Base-by-base conservation (phyloP, 2,329 filamentous ascomycete genomes). In the Ophiostoma pallidulum region DNA sequence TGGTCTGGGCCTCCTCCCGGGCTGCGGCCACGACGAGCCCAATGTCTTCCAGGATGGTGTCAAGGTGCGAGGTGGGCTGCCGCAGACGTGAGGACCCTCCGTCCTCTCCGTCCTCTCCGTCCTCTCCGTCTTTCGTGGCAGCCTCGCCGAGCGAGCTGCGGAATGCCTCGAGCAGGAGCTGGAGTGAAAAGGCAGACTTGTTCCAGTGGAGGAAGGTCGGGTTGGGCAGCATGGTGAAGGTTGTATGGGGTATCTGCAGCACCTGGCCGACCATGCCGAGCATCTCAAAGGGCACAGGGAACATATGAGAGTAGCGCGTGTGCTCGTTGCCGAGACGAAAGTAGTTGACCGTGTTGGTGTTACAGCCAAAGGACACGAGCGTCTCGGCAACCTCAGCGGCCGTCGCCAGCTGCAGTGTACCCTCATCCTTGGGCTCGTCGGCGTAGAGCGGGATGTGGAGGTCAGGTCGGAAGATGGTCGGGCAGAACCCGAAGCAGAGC, bases 241-340 rank as follows among this genome's bases (percentile, higher is more conserved):
- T 66, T 38, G 65, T 75, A 39, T 71, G 60, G 5, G 64, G 61
- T 20, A 77, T 71, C 43, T 77, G 72, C 18, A 77, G 62, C 0
- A 67, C 67, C 33, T 68, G 66, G 40, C 68, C 67, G 1, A 79
- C 60, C 75, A 80, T 79, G 16, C 74, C 75, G 1, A 78, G 58
- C 2, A 80, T 67, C 55, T 79, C 76, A 43, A 79, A 79, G 0
- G 73, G 66, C 1, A 80, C 74, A 16, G 72, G 71, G 47, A 76
- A 76, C 2, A 77, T 51, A 56, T 77, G 73, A 0, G 63, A 62
- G 8, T 69, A 66, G 38, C 66, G 65, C 22, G 62, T 62, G 3
- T 62, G 62, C 10, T 62, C 57, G 5, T 64, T 51, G 18, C 40
- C 45, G 5, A 37, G 48, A 13, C 62, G 59, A 45, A 69, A 77